Evolutionary conservation across 768 basidiomycete genomes (phyloP), one percentile per base, ranked within the genome.

Genomic region (Boletus vermiculosoides): DNA sequence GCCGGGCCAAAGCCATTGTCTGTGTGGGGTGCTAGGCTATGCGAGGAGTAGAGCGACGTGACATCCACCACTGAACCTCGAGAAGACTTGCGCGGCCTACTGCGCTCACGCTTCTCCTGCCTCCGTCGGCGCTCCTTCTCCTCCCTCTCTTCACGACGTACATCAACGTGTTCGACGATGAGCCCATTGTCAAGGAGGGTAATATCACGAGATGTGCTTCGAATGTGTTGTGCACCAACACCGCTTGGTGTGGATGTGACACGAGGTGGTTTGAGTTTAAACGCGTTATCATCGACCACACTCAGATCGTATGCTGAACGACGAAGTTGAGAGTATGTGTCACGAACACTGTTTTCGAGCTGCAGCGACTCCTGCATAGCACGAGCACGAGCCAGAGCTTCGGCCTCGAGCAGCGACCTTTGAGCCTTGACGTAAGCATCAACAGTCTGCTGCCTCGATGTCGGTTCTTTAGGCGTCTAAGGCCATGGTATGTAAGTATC

Each of bases 401-500:
- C 94, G 6, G 90, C 90, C 66, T 92, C 87, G 37, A 97, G 81
- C 40, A 96, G 76, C 12, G 82, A 79, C 56, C 85, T 80, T 65
- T 98, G 96, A 2, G 88, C 77, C 64, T 85, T 86, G 71, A 98
- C 84, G 71, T 95, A 99, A 3, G 76, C 76, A 55, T 87, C 83
- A 7, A 99, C 76, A 4, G 91, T 91, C 63, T 90, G 87, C 65
- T 90, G 88, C 37, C 90, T 85, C 36, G 94, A 87, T 5, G 88
- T 79, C 13, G 94, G 92, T 62, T 97, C 94, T 49, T 90, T 86
- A 13, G 92, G 93, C 68, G 93, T 98, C 96, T 98, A 34, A 42
- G 25, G 23, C 36, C 30, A 31, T 18, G 57, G 53, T 45, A 60
- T 49, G 57, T 67, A 20, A 53, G 47, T 10, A 56, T 51, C 20